A percentile compares a stretch with the other conserved stretches of the same genome.
Evolutionary conservation across 1,284 basidiomycete species (phyloP).

Genomic region (Cutaneotrichosporon spelunceum): DNA sequence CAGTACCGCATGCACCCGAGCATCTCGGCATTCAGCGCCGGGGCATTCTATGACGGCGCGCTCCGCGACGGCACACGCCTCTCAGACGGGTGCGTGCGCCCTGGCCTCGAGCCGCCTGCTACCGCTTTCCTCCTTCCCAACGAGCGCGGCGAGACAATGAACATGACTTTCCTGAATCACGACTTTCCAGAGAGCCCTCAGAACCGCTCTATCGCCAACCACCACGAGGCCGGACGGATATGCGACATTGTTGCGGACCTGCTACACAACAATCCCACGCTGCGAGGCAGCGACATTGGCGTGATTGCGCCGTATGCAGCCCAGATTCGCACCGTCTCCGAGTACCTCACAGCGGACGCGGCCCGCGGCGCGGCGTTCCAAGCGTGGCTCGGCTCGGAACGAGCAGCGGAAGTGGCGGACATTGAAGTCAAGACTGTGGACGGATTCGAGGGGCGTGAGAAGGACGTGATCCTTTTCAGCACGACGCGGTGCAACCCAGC

Average conservation of each 20-base stretch:
- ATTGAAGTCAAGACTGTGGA: conserved; percentile 86
- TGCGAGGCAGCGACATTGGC: conserved; percentile 71
- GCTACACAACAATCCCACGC: conserved; percentile 66
- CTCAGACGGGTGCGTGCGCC: conserved; percentile 56
- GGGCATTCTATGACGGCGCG: conserved; percentile 71
- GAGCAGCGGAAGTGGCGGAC: conserved; percentile 61
- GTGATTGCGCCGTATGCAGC: conserved; percentile 83
- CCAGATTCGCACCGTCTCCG: conserved; percentile 67
- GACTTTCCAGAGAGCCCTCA: conserved; percentile 62
- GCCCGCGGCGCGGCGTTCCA: conserved; percentile 55
- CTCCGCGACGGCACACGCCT: conserved; percentile 71
- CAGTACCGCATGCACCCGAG: conserved; percentile 94
- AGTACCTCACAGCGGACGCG: conserved; percentile 55
- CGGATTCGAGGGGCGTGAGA: conserved; percentile 91
- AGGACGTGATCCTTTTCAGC: conserved; percentile 84
- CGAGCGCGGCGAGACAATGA: conserved; percentile 23
- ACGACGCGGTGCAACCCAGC: conserved; percentile 75
- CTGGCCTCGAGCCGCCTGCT: conserved; percentile 60
- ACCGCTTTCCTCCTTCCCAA: conserved; percentile 51
- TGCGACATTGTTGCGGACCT: conserved; percentile 74
- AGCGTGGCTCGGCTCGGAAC: conserved; percentile 60
- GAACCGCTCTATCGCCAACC: conserved; percentile 69
- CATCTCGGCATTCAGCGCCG: conserved; percentile 79
- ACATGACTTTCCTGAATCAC: conserved; percentile 76
- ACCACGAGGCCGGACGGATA: conserved; percentile 71